phyloP scores from a whole-genome alignment of 106 monocot species.

The Dioscorea dumetorum region DNA sequence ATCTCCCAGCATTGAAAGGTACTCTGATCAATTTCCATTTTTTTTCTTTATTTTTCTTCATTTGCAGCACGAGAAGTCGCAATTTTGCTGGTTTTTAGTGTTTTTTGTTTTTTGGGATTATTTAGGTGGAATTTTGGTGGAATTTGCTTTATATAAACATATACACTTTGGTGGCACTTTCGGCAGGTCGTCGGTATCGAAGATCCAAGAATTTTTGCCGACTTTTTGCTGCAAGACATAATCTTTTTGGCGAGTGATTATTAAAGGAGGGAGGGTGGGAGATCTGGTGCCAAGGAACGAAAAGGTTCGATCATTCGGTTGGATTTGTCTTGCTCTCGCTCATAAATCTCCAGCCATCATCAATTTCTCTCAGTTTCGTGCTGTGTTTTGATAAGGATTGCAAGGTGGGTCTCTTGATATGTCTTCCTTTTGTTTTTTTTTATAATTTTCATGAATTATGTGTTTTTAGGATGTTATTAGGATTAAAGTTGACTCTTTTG shows the following conservation, averaged over 20 bases:
- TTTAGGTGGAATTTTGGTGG: too few relatives aligned
- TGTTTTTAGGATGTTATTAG: not conserved
- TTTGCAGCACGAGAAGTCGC: too few relatives aligned
- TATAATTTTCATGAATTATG: not conserved
- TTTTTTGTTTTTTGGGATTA: too few relatives aligned
- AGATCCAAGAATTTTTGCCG: not conserved
- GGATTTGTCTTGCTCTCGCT: not conserved
- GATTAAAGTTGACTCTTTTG: not conserved
- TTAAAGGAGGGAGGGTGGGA: not conserved
- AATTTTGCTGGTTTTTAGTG: too few relatives aligned
- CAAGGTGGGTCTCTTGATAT: not conserved
- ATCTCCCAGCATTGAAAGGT: too few relatives aligned
- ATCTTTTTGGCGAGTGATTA: conserved; percentile 3
- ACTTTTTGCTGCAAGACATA: conserved; percentile 7
- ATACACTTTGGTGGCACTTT: not conserved
- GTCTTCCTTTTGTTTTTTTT: not conserved
- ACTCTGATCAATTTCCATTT: too few relatives aligned
- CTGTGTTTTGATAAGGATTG: not conserved
- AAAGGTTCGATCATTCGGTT: conserved; percentile 2
- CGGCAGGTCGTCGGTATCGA: not conserved
- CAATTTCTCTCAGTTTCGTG: not conserved
- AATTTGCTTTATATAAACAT: too few relatives aligned
- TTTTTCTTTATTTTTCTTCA: too few relatives aligned
- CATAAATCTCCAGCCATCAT: not conserved
- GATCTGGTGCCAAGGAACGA: not conserved